phyloP scores from a whole-genome alignment of 371 early-diverging fungal species.

The Lichtheimia hyalospora region DNA sequence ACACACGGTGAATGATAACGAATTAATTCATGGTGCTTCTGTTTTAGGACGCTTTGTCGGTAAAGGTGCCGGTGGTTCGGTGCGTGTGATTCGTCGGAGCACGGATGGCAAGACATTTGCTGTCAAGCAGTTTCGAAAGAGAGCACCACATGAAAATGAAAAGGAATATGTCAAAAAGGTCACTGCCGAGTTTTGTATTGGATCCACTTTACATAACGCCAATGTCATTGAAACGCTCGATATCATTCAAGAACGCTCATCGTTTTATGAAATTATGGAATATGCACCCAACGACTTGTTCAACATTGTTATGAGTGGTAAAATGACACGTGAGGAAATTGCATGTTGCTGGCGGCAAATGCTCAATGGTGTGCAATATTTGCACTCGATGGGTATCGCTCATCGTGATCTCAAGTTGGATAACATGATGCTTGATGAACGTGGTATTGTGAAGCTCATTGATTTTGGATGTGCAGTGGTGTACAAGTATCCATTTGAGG shows the following conservation, averaged over 20 bases:
- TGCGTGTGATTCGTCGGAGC: conserved; percentile 61
- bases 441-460: conserved; percentile 76
- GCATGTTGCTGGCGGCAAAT: conserved; percentile 71
- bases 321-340: conserved; percentile 60
- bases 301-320: conserved; percentile 61
- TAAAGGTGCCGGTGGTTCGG: conserved; percentile 74
- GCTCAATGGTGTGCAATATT: conserved; percentile 65
- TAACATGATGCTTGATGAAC: conserved; percentile 69
- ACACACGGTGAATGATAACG: not conserved
- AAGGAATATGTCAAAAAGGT: conserved; percentile 78
- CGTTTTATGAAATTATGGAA: conserved; percentile 74
- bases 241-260: conserved; percentile 60
- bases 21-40: too few relatives aligned
- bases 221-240: conserved; percentile 85
- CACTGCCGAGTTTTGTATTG: conserved; percentile 80
- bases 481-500: conserved; percentile 64
- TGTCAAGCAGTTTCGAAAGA: conserved; percentile 77
- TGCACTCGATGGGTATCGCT: conserved; percentile 73
- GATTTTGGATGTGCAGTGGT: conserved; percentile 90
- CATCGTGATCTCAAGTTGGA: conserved; percentile 87
- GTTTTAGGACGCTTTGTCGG: conserved; percentile 53
- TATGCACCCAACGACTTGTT: conserved; percentile 76
- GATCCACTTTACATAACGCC: conserved; percentile 72
- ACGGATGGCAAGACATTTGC: conserved; percentile 63
- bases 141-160: conserved; percentile 61